phyloP scores from a whole-genome alignment of 495 filamentous ascomycete genomes.

The Staphylotrichum longicolle region DNA sequence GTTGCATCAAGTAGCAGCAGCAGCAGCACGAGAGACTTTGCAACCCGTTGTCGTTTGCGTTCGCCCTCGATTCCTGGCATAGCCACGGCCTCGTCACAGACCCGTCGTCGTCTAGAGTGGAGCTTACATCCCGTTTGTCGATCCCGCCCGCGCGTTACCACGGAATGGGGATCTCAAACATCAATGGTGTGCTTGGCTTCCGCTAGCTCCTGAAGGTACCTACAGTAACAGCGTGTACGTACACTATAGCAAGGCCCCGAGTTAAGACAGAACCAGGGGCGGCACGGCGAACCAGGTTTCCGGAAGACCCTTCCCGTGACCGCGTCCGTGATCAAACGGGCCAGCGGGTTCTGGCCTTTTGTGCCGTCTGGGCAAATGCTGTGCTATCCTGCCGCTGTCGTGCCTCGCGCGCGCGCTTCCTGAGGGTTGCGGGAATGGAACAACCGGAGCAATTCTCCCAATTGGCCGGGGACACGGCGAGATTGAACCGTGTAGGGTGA shows the following conservation, averaged over 20 bases:
- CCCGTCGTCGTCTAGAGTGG: constrained; percentile 7
- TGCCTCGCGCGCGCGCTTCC: neutral
- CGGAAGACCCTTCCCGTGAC: constrained; percentile 12
- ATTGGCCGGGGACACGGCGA: neutral
- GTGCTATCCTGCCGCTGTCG: constrained; percentile 6
- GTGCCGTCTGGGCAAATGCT: constrained; percentile 5
- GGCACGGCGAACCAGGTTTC: constrained; percentile 4
- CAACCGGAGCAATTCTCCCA: neutral
- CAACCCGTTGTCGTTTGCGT: neutral
- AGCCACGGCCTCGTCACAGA: no score
- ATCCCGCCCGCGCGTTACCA: no score
- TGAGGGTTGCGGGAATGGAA: no score
- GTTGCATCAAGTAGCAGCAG: no score
- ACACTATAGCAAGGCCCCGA: no score
- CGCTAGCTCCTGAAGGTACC: no score
- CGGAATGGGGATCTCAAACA: no score
- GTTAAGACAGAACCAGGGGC: no score
- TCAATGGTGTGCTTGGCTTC: no score
- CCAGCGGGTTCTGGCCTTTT: constrained; percentile 3
- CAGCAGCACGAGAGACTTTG: neutral
- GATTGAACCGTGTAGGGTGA: neutral
- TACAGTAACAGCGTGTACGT: no score
- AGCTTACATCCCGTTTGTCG: neutral
- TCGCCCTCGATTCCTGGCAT: no score
- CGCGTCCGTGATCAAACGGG: constrained; percentile 8